Percentiles rank a stretch among this genome's conserved stretches.
phyloP scores from a whole-genome alignment of 345 rosid genomes.

The Hypericum androsaemum region DNA sequence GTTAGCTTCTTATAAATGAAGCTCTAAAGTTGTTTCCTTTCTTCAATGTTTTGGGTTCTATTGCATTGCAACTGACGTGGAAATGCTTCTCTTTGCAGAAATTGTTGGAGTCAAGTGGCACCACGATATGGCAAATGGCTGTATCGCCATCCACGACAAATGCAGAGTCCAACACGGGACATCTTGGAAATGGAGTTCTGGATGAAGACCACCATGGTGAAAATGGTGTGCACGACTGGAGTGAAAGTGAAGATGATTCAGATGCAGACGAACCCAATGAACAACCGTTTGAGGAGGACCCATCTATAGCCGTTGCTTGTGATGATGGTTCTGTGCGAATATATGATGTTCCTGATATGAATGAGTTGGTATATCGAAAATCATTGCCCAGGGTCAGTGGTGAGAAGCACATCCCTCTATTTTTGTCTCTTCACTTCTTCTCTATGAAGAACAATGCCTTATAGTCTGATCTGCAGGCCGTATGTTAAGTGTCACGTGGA shows the following conservation, averaged over 20 bases:
- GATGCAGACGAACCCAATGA: constrained; percentile 35
- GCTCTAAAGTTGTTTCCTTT: neutral
- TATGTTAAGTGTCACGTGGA: constrained; percentile 67
- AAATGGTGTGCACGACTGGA: constrained; percentile 31
- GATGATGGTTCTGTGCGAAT: constrained; percentile 84
- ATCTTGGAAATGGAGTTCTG: constrained; percentile 42
- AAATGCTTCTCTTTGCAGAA: constrained; percentile 31
- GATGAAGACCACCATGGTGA: constrained; percentile 26
- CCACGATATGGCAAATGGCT: constrained; percentile 93
- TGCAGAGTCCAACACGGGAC: constrained; percentile 24
- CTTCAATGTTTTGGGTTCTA: neutral
- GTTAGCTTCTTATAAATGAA: neutral
- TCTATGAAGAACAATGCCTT: constrained; percentile 8
- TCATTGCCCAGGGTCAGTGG: constrained; percentile 92
- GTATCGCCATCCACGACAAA: constrained; percentile 31
- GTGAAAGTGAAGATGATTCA: constrained; percentile 51
- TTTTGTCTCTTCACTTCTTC: constrained; percentile 9
- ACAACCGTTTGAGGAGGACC: constrained; percentile 26
- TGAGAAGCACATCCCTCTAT: constrained; percentile 43
- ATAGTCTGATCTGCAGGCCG: constrained; percentile 46
- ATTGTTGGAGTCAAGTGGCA: constrained; percentile 63
- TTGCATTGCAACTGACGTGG: neutral
- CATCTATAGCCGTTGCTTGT: constrained; percentile 56
- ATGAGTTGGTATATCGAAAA: constrained; percentile 51
- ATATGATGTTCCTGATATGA: constrained; percentile 39